Evolutionary conservation across 192 early-diverging fungal species (phyloP).

Genomic region (Phycomyces blakesleeanus): DNA sequence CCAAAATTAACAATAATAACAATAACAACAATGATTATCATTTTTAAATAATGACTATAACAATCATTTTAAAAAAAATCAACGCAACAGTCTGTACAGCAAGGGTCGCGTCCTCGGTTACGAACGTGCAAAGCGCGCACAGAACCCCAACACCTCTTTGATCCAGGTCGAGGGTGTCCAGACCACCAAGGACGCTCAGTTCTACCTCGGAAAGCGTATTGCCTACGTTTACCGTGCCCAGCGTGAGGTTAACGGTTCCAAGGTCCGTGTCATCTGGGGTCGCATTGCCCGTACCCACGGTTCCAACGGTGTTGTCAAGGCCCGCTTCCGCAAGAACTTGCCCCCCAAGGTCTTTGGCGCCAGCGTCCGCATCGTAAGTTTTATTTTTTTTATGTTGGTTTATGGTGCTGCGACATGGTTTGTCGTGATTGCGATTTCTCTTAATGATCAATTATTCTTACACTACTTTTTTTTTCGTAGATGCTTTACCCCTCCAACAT

Average conservation of each 20-base stretch:
- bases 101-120: slow-evolving; percentile 96
- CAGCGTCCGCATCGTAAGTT: slow-evolving; percentile 84
- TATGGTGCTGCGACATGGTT: no score
- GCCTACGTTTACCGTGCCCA: slow-evolving; percentile 97
- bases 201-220: slow-evolving; percentile 98
- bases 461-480: no score
- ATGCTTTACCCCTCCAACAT: slow-evolving; percentile 92
- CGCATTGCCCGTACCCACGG: slow-evolving; percentile 93
- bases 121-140: slow-evolving; percentile 90
- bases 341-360: slow-evolving; percentile 93
- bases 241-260: slow-evolving; percentile 79
- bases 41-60: no score
- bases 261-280: slow-evolving; percentile 98
- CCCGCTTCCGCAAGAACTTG: slow-evolving; percentile 96
- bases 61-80: neutral
- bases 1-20: no score
- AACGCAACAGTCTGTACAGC: slow-evolving; percentile 85
- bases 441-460: slow-evolving; percentile 18
- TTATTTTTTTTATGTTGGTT: neutral
- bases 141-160: slow-evolving; percentile 86
- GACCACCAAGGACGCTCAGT: slow-evolving; percentile 85
- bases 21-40: no score
- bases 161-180: slow-evolving; percentile 91
- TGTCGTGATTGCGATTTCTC: slow-evolving; percentile 1
- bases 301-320: slow-evolving; percentile 93